Evolutionary conservation across 495 filamentous ascomycete genomes (phyloP).

Genomic region (Hypoxylon intermedium): DNA sequence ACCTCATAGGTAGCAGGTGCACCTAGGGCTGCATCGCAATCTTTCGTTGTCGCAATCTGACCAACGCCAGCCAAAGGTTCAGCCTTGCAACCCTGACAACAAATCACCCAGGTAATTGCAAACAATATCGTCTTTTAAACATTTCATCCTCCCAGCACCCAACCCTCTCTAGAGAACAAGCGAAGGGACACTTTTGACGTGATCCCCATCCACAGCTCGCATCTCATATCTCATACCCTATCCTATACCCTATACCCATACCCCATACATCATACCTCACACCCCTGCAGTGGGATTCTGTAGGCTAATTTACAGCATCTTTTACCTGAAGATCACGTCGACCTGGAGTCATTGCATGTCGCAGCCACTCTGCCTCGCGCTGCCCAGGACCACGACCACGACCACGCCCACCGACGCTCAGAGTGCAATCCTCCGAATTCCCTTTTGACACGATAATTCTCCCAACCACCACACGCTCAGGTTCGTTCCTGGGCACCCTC

Average conservation of each 20-base stretch:
- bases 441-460: neutral
- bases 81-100: constrained; percentile 16
- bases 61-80: constrained; percentile 21
- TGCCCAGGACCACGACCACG: neutral
- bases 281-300: constrained; percentile 10
- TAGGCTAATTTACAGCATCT: neutral
- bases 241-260: constrained; percentile 1
- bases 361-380: constrained; percentile 5
- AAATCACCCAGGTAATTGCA: constrained; percentile 29
- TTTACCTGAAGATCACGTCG: constrained; percentile 15
- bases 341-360: constrained; percentile 9
- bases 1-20: neutral
- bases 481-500: constrained; percentile 19
- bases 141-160: neutral
- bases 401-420: neutral
- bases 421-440: too few relatives aligned
- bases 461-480: neutral
- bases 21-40: constrained; percentile 34
- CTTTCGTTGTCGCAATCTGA: constrained; percentile 33
- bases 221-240: too few relatives aligned
- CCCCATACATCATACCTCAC: too few relatives aligned
- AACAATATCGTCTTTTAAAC: constrained; percentile 29
- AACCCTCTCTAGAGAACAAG: constrained; percentile 4
- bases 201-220: too few relatives aligned
- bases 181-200: neutral